Base-by-base conservation (phyloP, 2,329 filamentous ascomycete species). In the Trichoderma brevicompactum region DNA sequence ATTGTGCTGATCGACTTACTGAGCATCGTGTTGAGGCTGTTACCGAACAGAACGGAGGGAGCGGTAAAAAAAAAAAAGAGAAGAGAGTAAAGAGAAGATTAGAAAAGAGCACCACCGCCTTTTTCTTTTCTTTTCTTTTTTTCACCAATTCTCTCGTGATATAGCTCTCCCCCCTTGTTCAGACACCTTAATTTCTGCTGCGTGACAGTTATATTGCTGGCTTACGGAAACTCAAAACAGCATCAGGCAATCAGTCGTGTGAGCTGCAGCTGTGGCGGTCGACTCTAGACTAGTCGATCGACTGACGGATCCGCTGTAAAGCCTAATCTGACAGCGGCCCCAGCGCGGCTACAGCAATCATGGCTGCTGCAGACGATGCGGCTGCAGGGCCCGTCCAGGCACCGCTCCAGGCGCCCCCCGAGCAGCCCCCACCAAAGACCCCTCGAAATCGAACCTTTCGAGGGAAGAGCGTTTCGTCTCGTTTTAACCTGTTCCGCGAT, bases 381-480 rank as follows among this genome's bases (percentile, higher is more conserved):
- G 19, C 46, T 49, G 19, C 46, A 32, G 19, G 8, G 36, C 46
- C 69, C 48, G 49, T 36, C 46, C 28, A 19, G 38, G 68, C 68
- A 69, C 69, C 68, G 68, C 66, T 68, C 65, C 40, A 69, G 64
- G 40, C 56, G 10, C 71, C 69, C 49, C 60, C 23, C 46, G 64
- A 66, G 59, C 55, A 59, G 54, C 50, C 64, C 58, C 66, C 69
- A 64, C 67, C 66, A 64, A 70, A 71, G 19, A 71, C 69, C 8
- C 78, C 77, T 5, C 73, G 74, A 48, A 77, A 74, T 62, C 76
- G 73, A 63, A 71, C 61, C 38, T 71, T 78, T 23, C 72, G 76
- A 5, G 76, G 76, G 36, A 78, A 77, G 56, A 78, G 75, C 68
- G 69, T 77, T 9, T 76, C 75, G 23, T 73, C 75, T 46, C 70